phyloP scores from a whole-genome alignment of 805 yeast species.

The Kodamaea kaohsiungensis region DNA sequence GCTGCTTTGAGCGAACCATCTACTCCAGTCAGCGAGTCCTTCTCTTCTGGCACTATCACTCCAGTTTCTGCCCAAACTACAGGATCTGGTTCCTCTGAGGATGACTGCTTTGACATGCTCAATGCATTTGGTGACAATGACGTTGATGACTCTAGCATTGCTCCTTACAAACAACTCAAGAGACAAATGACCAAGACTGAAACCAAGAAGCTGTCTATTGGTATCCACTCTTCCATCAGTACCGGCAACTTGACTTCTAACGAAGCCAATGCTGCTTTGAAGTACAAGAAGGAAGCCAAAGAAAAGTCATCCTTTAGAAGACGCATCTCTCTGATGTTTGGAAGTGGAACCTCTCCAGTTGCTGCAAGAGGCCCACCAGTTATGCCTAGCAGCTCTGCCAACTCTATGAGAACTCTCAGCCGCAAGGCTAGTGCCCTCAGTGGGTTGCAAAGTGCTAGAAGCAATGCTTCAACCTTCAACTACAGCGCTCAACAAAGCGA shows the following conservation, averaged over 20 bases:
- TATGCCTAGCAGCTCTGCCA: constrained; percentile 1
- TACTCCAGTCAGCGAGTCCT: neutral
- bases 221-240: constrained; percentile 3
- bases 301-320: constrained; percentile 19
- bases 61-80: constrained; percentile 8
- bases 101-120: constrained; percentile 26
- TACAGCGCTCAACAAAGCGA: neutral
- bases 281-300: constrained; percentile 13
- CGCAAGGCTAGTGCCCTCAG: neutral
- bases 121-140: constrained; percentile 19
- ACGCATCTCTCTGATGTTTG: constrained; percentile 15
- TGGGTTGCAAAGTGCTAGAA: neutral
- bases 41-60: constrained; percentile 3
- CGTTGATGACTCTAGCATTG: neutral
- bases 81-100: constrained; percentile 10
- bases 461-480: constrained; percentile 1
- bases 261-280: constrained; percentile 14
- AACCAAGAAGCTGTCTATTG: constrained; percentile 1
- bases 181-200: neutral
- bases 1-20: constrained; percentile 16
- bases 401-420: constrained; percentile 1
- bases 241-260: constrained; percentile 10
- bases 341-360: neutral
- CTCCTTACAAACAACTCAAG: constrained; percentile 3
- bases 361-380: constrained; percentile 1